Conservation (phyloP, 2,329 filamentous ascomycete genomes). For the Penicillium sclerotigenum region DNA sequence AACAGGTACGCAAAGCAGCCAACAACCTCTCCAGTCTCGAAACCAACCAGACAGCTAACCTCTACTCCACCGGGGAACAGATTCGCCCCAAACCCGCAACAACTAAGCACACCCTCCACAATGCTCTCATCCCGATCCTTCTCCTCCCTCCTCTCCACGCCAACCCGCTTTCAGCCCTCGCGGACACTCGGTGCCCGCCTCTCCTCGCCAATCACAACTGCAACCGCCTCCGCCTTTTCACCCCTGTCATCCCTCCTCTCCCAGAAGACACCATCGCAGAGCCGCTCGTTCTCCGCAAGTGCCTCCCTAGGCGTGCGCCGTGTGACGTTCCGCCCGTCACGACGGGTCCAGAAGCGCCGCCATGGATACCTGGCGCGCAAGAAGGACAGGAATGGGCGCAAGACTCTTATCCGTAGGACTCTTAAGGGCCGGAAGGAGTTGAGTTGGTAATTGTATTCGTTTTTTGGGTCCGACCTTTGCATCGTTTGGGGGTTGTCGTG, state of each 20-base stretch:
- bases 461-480: not conserved
- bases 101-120: constrained; percentile 28
- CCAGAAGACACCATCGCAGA: constrained; percentile 31
- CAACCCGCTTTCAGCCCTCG: constrained; percentile 21
- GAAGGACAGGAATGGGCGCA: constrained; percentile 52
- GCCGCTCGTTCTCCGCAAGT: constrained; percentile 45
- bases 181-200: constrained; percentile 29
- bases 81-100: constrained; percentile 18
- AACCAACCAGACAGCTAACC: constrained; percentile 10
- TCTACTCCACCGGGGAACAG: not conserved
- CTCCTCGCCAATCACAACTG: constrained; percentile 14
- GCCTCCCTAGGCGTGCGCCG: constrained; percentile 45
- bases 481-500: not conserved
- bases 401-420: constrained; percentile 53
- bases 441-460: constrained; percentile 46
- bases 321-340: constrained; percentile 58
- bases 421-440: constrained; percentile 53
- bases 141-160: constrained; percentile 39
- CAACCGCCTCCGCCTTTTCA: constrained; percentile 12
- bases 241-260: constrained; percentile 18
- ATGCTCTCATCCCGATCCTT: constrained; percentile 38
- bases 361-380: constrained; percentile 58
- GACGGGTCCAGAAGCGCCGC: constrained; percentile 59
- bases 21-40: not conserved
- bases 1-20: constrained; percentile 22